These are phyloP conservation scores for Lavandula angustifolia DNA, from an alignment of 257 asterid species.

Conservation along the genomic window DNA sequence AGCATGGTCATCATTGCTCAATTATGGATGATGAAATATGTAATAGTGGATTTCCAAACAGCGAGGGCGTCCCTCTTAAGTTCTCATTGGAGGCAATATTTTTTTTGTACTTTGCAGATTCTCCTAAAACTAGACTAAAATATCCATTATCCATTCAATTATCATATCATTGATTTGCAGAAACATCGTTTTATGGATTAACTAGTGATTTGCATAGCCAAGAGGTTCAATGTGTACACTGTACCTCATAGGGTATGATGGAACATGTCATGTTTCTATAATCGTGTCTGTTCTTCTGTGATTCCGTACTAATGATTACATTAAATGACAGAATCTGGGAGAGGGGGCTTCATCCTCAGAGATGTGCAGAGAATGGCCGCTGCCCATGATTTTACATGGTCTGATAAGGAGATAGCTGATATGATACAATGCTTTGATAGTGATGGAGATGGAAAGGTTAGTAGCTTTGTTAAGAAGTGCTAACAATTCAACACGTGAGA, in stretches of 20 bases:
- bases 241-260: conserved; percentile 4
- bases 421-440: conserved; percentile 74
- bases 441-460: conserved; percentile 85
- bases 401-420: conserved; percentile 71
- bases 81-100: background rate
- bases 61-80: background rate
- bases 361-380: conserved; percentile 67
- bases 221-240: background rate
- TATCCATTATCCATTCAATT: background rate
- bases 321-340: conserved; percentile 66
- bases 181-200: background rate
- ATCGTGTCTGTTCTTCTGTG: background rate
- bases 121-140: background rate
- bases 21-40: background rate
- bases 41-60: background rate
- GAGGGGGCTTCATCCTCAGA: conserved; percentile 56
- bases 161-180: background rate
- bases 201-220: background rate
- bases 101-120: background rate
- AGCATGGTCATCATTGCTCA: background rate
- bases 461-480: background rate
- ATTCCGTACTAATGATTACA: conserved; percentile 22
- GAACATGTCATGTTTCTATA: background rate
- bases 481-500: background rate
- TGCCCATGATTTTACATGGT: conserved; percentile 88